phyloP scores from a whole-genome alignment of 1,284 basidiomycete genomes.

The Sporisorium reilianum region DNA sequence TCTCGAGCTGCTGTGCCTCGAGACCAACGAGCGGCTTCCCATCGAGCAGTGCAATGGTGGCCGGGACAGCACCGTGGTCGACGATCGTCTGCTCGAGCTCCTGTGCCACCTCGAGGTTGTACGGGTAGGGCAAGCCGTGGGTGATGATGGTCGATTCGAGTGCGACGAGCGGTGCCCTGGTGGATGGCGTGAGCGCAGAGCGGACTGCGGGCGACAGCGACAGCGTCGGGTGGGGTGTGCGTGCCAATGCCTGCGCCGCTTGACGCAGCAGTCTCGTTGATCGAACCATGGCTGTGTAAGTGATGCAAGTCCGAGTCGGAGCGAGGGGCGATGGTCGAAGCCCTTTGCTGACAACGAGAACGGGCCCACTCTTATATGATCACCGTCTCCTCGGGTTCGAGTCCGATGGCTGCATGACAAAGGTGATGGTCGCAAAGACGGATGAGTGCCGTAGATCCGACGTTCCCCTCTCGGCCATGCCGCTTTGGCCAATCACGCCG shows the following conservation, averaged over 20 bases:
- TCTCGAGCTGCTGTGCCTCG: slow-evolving; percentile 76
- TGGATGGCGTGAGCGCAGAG: slow-evolving; percentile 18
- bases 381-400: neutral
- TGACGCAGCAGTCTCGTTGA: slow-evolving; percentile 32
- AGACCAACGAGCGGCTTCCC: slow-evolving; percentile 90
- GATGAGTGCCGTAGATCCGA: slow-evolving; percentile 17
- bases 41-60: slow-evolving; percentile 87
- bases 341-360: neutral
- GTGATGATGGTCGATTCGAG: slow-evolving; percentile 87
- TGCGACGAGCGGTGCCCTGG: slow-evolving; percentile 71
- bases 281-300: slow-evolving; percentile 27
- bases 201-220: slow-evolving; percentile 27
- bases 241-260: slow-evolving; percentile 36
- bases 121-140: slow-evolving; percentile 78
- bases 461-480: too few species aligned
- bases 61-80: slow-evolving; percentile 81
- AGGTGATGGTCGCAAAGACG: neutral
- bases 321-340: neutral
- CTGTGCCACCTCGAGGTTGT: slow-evolving; percentile 79
- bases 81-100: slow-evolving; percentile 85
- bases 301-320: neutral
- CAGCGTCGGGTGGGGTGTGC: slow-evolving; percentile 32
- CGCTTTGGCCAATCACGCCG: neutral
- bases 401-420: neutral
- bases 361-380: slow-evolving; percentile 9